A percentile compares a stretch with the other conserved stretches of the same genome.
Conservation (phyloP, 345 rosid species). For the Camelina laxa region DNA sequence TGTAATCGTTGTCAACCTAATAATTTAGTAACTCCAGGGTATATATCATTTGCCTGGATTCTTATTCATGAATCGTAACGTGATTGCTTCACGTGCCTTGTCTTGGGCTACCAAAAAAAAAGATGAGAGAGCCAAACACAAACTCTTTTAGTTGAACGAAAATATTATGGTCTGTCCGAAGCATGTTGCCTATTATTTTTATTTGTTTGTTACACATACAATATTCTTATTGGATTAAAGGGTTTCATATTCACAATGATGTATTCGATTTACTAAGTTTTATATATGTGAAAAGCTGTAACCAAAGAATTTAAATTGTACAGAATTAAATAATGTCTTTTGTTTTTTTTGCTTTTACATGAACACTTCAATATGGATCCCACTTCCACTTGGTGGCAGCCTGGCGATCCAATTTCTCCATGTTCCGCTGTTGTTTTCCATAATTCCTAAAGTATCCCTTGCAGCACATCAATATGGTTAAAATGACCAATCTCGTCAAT, state of each 20-base stretch:
- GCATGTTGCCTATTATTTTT: background rate
- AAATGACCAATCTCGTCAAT: background rate
- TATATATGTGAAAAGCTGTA: background rate
- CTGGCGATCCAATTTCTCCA: slow-evolving; percentile 53
- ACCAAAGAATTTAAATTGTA: background rate
- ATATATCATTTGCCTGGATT: slow-evolving; percentile 22
- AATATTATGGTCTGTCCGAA: slow-evolving; percentile 21
- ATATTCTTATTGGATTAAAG: no score
- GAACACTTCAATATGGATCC: slow-evolving; percentile 20
- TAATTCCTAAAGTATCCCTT: slow-evolving; percentile 31
- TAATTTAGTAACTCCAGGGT: slow-evolving; percentile 9
- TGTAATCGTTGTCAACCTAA: slow-evolving; percentile 23
- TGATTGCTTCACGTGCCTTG: slow-evolving; percentile 46
- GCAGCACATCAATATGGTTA: slow-evolving; percentile 4
- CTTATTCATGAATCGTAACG: slow-evolving; percentile 27
- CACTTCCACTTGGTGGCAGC: slow-evolving; percentile 55
- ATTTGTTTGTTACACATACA: background rate
- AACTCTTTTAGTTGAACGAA: slow-evolving; percentile 4
- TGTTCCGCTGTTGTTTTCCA: slow-evolving; percentile 34
- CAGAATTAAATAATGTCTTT: slow-evolving; percentile 29
- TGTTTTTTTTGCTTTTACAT: slow-evolving; percentile 12
- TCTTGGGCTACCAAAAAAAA: slow-evolving; percentile 20
- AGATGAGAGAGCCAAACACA: slow-evolving; percentile 12
- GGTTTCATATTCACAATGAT: background rate
- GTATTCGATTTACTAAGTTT: background rate